These are phyloP conservation scores for Aciculosporium take DNA, from an alignment of 2,329 filamentous ascomycete genomes.

Conservation along the genomic window DNA sequence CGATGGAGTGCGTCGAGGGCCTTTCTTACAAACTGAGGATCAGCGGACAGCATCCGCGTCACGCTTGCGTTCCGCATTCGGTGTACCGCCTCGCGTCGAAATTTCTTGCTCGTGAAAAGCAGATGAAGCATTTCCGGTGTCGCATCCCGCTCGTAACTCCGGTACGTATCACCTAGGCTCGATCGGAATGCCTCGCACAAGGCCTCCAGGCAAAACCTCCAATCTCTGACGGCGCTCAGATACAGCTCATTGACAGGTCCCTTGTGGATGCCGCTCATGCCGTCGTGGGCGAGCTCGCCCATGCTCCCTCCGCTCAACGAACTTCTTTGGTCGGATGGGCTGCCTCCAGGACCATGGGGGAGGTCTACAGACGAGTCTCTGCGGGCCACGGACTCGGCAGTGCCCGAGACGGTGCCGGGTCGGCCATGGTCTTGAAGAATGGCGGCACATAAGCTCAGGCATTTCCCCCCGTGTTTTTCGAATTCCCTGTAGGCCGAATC, in stretches of 20 bases:
- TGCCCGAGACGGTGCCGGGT: constrained; percentile 11
- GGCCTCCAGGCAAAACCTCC: constrained; percentile 27
- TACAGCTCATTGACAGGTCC: constrained; percentile 17
- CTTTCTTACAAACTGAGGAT: constrained; percentile 26
- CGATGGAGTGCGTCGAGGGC: background rate
- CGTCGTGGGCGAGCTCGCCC: constrained; percentile 17
- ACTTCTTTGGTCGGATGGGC: constrained; percentile 21
- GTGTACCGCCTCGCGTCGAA: constrained; percentile 27
- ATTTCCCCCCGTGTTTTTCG: constrained; percentile 25
- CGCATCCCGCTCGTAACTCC: constrained; percentile 28
- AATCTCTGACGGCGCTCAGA: constrained; percentile 28
- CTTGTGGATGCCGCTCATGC: constrained; percentile 8
- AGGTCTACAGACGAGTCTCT: constrained; percentile 19
- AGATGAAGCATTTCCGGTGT: constrained; percentile 28
- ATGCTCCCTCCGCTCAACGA: constrained; percentile 24
- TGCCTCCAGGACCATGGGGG: constrained; percentile 15
- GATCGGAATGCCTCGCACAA: constrained; percentile 26
- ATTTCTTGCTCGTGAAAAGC: constrained; percentile 27
- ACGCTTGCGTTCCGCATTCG: constrained; percentile 33
- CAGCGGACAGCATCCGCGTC: constrained; percentile 27
- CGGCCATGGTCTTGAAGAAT: constrained; percentile 27
- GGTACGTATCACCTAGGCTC: constrained; percentile 31
- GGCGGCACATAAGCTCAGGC: constrained; percentile 24
- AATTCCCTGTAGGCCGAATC: constrained; percentile 32
- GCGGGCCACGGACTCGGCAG: constrained; percentile 12